phyloP scores from a whole-genome alignment of 1,284 basidiomycete species.

The Coriolopsis trogii region DNA sequence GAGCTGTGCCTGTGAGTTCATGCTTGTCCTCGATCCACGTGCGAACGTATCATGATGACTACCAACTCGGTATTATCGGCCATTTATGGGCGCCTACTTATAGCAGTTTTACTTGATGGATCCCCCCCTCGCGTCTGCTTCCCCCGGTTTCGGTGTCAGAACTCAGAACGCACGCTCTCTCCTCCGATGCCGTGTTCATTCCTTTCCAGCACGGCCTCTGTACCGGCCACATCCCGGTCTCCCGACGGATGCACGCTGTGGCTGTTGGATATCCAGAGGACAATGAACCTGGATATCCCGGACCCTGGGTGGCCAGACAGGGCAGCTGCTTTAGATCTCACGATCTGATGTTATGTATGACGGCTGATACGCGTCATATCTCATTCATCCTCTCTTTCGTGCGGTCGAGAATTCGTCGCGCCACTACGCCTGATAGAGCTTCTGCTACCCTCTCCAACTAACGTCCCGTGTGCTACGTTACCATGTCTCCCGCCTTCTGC shows the following conservation, averaged over 20 bases:
- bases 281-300: background rate
- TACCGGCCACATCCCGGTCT: background rate
- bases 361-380: slow-evolving; percentile 17
- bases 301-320: background rate
- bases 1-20: slow-evolving; percentile 36
- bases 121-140: background rate
- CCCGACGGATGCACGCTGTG: background rate
- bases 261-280: background rate
- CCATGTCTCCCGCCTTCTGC: background rate
- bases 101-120: slow-evolving; percentile 23
- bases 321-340: slow-evolving; percentile 15
- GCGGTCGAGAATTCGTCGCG: slow-evolving; percentile 5
- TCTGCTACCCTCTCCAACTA: background rate
- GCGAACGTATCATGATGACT: slow-evolving; percentile 20
- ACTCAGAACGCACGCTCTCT: background rate
- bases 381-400: background rate
- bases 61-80: slow-evolving; percentile 27
- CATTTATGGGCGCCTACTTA: slow-evolving; percentile 35
- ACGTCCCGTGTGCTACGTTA: background rate
- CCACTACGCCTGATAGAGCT: slow-evolving; percentile 18
- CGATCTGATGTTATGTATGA: slow-evolving; percentile 20
- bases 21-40: slow-evolving; percentile 22
- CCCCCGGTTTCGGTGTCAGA: too few species aligned
- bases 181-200: slow-evolving; percentile 11
- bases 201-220: slow-evolving; percentile 9